These are phyloP conservation scores for Russula lepida DNA, from an alignment of 768 basidiomycete species.

Conservation along the genomic window DNA sequence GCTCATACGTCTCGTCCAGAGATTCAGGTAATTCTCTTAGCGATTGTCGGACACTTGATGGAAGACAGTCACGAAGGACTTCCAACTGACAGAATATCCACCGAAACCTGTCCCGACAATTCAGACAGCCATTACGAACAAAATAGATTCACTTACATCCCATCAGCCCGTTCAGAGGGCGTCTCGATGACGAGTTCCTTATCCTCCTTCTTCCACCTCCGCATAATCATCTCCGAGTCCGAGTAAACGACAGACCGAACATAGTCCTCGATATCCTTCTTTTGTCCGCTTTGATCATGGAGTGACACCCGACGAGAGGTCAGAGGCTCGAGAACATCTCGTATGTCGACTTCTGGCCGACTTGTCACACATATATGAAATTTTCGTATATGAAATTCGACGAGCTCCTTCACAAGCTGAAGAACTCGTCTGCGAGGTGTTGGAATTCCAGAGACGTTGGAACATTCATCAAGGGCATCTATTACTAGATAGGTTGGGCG, in stretches of 20 bases:
- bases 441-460: neutral
- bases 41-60: neutral
- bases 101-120: neutral
- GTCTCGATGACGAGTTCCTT: neutral
- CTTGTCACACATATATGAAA: neutral
- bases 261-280: neutral
- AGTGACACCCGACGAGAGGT: neutral
- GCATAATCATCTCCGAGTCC: neutral
- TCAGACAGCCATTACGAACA: neutral
- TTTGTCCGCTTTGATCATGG: neutral
- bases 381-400: neutral
- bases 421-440: neutral
- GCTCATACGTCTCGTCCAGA: neutral
- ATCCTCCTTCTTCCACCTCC: neutral
- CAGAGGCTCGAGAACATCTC: neutral
- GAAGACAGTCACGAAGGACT: neutral
- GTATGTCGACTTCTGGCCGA: neutral
- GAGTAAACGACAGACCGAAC: neutral
- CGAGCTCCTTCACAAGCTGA: neutral
- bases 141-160: neutral
- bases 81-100: neutral
- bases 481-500: neutral
- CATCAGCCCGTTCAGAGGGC: neutral
- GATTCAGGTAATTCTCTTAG: neutral
- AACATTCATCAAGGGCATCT: neutral